A percentile compares a stretch with the other conserved stretches of the same genome.
These are phyloP conservation scores for Neurospora sp. DNA, from an alignment of 495 filamentous ascomycete species.

Conservation along the genomic window DNA sequence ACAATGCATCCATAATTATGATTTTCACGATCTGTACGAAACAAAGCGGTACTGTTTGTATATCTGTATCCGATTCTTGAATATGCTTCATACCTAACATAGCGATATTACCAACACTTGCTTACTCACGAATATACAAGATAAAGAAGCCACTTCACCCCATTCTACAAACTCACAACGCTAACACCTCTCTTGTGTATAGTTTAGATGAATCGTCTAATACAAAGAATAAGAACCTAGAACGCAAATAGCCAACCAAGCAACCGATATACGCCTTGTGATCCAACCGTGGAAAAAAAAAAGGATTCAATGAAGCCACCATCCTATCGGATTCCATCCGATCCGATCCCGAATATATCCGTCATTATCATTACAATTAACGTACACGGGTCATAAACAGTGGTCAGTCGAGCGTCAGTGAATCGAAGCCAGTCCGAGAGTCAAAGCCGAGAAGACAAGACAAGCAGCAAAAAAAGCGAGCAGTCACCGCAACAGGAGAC, in stretches of 20 bases:
- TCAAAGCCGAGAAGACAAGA: neutral
- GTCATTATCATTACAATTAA: neutral
- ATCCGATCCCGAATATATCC: neutral
- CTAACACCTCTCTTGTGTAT: neutral
- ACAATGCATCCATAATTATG: too few species aligned
- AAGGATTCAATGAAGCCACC: neutral
- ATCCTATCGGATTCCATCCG: neutral
- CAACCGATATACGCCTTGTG: neutral
- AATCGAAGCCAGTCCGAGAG: neutral
- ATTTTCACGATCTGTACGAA: too few species aligned
- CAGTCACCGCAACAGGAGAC: neutral
- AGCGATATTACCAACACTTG: too few species aligned
- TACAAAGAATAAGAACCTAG: neutral
- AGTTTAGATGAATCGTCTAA: neutral
- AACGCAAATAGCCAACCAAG: neutral
- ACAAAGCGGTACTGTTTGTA: too few species aligned
- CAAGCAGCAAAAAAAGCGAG: neutral
- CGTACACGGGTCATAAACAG: neutral
- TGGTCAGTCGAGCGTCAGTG: neutral
- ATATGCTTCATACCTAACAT: too few species aligned
- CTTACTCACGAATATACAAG: neutral
- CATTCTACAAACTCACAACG: neutral
- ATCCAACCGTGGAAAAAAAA: too few species aligned
- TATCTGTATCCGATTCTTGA: too few species aligned
- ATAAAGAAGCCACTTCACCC: neutral